Conservation (phyloP, 192 early-diverging fungal species). For the Gigaspora rosea region DNA sequence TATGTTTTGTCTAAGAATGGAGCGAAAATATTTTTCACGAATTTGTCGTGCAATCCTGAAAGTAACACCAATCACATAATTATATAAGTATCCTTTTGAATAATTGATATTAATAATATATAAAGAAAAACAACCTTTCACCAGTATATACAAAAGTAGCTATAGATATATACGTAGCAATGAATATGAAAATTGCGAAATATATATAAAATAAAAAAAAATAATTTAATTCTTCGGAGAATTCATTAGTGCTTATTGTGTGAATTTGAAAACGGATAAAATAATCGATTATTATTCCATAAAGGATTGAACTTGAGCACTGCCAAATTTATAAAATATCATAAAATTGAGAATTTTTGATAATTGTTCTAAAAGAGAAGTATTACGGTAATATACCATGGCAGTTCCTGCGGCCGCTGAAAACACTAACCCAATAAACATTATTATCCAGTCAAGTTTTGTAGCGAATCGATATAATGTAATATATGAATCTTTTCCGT, state of each 20-base stretch:
- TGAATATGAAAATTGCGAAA: no score
- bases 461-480: slow-evolving; percentile 72
- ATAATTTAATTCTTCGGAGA: no score
- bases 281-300: slow-evolving; percentile 13
- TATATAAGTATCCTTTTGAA: no score
- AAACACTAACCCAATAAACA: no score
- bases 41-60: slow-evolving; percentile 24
- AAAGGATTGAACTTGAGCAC: neutral
- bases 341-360: neutral
- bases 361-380: neutral
- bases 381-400: no score
- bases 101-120: no score
- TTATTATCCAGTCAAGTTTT: slow-evolving; percentile 45
- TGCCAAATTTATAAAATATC: neutral
- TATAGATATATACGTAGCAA: slow-evolving; percentile 27
- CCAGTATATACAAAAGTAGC: slow-evolving; percentile 53
- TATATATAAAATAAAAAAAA: no score
- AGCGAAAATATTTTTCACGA: slow-evolving; percentile 55
- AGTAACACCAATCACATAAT: no score
- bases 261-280: neutral
- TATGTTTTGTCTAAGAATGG: slow-evolving; percentile 65
- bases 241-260: no score
- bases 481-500: slow-evolving; percentile 32
- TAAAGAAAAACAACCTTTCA: slow-evolving; percentile 37
- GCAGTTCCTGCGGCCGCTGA: no score